Percentiles rank a stretch among this genome's conserved stretches.
Conservation (phyloP, 345 rosid genomes). For the Theobroma cacao region DNA sequence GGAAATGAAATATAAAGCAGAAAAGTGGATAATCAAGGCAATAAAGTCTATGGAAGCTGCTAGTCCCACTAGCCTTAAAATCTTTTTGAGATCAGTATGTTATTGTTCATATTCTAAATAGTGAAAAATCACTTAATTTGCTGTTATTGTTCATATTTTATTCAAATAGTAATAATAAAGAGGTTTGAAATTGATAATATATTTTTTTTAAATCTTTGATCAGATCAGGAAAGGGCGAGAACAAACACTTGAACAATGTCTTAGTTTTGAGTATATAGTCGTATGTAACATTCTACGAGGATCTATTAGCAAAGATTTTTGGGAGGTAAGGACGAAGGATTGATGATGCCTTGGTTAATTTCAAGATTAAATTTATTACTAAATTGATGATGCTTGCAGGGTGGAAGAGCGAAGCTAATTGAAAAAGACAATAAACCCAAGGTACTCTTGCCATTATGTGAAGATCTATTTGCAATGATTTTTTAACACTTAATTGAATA, state of each 20-base stretch:
- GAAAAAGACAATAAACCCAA: slow-evolving; percentile 25
- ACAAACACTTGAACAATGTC: slow-evolving; percentile 15
- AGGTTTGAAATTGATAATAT: too few species aligned
- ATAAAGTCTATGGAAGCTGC: slow-evolving; percentile 12
- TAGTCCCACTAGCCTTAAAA: slow-evolving; percentile 22
- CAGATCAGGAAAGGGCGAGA: slow-evolving; percentile 12
- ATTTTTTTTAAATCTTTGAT: background rate
- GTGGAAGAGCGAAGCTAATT: slow-evolving; percentile 23
- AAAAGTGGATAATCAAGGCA: slow-evolving; percentile 17
- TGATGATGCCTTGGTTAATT: too few species aligned
- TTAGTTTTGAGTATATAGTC: slow-evolving; percentile 18
- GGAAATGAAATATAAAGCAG: background rate
- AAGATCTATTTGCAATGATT: background rate
- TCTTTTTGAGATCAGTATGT: slow-evolving; percentile 10
- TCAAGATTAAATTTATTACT: too few species aligned
- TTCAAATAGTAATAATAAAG: background rate
- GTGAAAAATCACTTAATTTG: background rate
- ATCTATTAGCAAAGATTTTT: slow-evolving; percentile 7
- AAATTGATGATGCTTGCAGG: slow-evolving; percentile 21
- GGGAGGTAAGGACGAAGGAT: too few species aligned
- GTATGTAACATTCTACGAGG: background rate
- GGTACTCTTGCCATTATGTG: background rate
- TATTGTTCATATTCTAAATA: background rate
- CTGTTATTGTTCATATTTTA: background rate
- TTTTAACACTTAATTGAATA: too few species aligned